Conservation (phyloP, 495 filamentous ascomycete species). For the Xylaria flabelliformis region DNA sequence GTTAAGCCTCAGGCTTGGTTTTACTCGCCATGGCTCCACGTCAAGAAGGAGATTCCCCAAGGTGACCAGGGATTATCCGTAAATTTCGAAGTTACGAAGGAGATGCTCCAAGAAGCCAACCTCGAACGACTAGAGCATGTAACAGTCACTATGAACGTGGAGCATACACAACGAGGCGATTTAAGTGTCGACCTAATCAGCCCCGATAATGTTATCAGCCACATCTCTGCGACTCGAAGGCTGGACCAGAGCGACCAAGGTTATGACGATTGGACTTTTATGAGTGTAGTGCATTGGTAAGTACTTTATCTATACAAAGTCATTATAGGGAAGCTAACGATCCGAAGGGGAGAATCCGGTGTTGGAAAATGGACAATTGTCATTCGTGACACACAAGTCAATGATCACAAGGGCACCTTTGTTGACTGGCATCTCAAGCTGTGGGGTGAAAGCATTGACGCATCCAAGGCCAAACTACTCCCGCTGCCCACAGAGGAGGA, state of each 20-base stretch:
- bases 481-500: constrained; percentile 87
- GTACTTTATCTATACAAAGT: constrained; percentile 34
- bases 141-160: constrained; percentile 95
- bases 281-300: constrained; percentile 96
- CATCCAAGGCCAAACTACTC: constrained; percentile 68
- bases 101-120: constrained; percentile 81
- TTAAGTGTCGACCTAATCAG: constrained; percentile 91
- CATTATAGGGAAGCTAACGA: constrained; percentile 37
- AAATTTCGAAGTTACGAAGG: constrained; percentile 74
- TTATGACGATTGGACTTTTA: constrained; percentile 98
- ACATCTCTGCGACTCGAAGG: constrained; percentile 76
- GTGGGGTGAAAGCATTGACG: constrained; percentile 88
- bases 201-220: constrained; percentile 79
- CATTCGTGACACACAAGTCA: constrained; percentile 83
- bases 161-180: constrained; percentile 85
- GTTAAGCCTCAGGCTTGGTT: constrained; percentile 99
- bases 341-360: constrained; percentile 81
- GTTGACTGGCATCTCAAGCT: constrained; percentile 92
- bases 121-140: constrained; percentile 88
- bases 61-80: constrained; percentile 81
- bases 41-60: constrained; percentile 85
- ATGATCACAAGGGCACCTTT: constrained; percentile 77
- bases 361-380: constrained; percentile 89
- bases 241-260: constrained; percentile 68
- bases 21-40: constrained; percentile 89